These are phyloP conservation scores for Suillus occidentalis DNA, from an alignment of 768 basidiomycete species.

Conservation along the genomic window DNA sequence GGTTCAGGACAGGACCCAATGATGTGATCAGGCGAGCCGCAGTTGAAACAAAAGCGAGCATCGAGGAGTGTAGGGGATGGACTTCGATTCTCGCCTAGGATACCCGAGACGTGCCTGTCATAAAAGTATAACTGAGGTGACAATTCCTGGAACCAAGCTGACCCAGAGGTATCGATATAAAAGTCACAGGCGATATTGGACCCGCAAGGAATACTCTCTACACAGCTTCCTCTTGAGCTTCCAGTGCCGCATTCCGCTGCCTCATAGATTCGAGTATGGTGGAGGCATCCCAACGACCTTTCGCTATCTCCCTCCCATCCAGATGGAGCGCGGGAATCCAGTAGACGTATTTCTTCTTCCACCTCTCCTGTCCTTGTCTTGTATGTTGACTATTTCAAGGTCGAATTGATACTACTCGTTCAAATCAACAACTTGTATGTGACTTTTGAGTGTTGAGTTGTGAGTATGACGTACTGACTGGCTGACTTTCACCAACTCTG, in stretches of 20 bases:
- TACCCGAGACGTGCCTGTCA: slow-evolving; percentile 36
- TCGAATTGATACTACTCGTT: slow-evolving; percentile 57
- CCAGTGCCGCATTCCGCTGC: slow-evolving; percentile 51
- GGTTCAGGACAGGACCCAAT: slow-evolving; percentile 59
- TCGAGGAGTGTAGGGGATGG: slow-evolving; percentile 17
- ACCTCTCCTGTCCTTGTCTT: slow-evolving; percentile 73
- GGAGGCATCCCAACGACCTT: slow-evolving; percentile 80
- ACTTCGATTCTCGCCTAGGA: slow-evolving; percentile 37
- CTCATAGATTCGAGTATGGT: slow-evolving; percentile 63
- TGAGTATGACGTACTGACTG: slow-evolving; percentile 53
- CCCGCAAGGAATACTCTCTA: slow-evolving; percentile 22
- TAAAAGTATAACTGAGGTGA: slow-evolving; percentile 45
- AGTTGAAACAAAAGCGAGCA: slow-evolving; percentile 66
- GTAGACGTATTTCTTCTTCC: slow-evolving; percentile 85
- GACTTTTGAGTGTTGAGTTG: slow-evolving; percentile 8
- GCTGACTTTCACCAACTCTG: slow-evolving; percentile 69
- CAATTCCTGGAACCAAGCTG: slow-evolving; percentile 19
- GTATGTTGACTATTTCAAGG: slow-evolving; percentile 75
- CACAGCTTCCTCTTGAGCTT: slow-evolving; percentile 19
- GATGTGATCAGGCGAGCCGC: slow-evolving; percentile 59
- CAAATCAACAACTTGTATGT: slow-evolving; percentile 6
- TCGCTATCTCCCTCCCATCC: slow-evolving; percentile 80
- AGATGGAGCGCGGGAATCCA: slow-evolving; percentile 90
- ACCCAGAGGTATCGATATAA: slow-evolving; percentile 31
- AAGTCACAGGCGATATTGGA: slow-evolving; percentile 19